These are phyloP conservation scores for Quercus suber DNA, from an alignment of 306 rosid genomes.

Conservation along the genomic window DNA sequence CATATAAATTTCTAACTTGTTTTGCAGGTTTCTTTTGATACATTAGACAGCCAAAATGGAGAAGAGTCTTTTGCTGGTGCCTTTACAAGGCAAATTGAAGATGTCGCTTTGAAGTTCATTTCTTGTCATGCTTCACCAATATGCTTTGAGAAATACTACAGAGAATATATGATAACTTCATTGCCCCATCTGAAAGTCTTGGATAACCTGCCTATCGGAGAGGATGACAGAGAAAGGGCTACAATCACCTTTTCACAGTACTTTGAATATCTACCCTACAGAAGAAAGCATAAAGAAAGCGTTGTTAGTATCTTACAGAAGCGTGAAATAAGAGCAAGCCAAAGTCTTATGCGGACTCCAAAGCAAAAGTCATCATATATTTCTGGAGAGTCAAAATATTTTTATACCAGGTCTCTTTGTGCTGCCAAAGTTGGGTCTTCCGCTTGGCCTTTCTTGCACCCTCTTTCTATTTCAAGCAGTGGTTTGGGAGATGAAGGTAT, in stretches of 20 bases:
- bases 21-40: conserved; percentile 35
- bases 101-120: conserved; percentile 50
- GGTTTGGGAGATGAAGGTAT: conserved; percentile 45
- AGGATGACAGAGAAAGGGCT: conserved; percentile 63
- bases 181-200: conserved; percentile 57
- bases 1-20: conserved; percentile 7
- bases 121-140: conserved; percentile 74
- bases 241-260: conserved; percentile 39
- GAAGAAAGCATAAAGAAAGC: conserved; percentile 61
- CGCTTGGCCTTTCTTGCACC: conserved; percentile 68
- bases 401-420: conserved; percentile 68
- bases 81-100: conserved; percentile 35
- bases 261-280: conserved; percentile 72
- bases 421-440: conserved; percentile 81
- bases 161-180: conserved; percentile 79
- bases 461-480: conserved; percentile 50
- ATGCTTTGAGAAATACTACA: conserved; percentile 71
- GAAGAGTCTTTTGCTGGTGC: conserved; percentile 34
- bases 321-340: conserved; percentile 65
- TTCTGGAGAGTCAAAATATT: conserved; percentile 48
- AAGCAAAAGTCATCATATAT: conserved; percentile 34
- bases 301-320: conserved; percentile 57
- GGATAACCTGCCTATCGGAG: conserved; percentile 61
- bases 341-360: conserved; percentile 24
- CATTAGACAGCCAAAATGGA: conserved; percentile 39